Conservation (phyloP, 306 rosid genomes). For the Lablab purpureus region DNA sequence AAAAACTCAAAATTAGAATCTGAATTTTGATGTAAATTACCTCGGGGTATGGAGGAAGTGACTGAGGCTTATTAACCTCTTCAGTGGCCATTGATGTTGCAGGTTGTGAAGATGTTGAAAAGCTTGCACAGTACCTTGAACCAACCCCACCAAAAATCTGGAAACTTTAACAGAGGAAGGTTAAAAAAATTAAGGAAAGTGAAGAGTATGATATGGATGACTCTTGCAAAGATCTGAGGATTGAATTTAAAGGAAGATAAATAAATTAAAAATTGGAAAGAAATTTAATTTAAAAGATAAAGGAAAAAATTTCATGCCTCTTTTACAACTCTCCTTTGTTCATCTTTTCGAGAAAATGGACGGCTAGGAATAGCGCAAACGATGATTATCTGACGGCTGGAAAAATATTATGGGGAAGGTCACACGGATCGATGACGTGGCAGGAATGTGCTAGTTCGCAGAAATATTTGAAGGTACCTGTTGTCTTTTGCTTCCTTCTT, state of each 20-base stretch:
- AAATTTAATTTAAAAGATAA: slow-evolving; percentile 10
- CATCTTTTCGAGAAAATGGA: slow-evolving; percentile 47
- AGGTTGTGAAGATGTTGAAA: slow-evolving; percentile 42
- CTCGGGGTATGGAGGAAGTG: slow-evolving; percentile 91
- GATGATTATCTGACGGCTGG: slow-evolving; percentile 53
- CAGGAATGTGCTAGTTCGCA: slow-evolving; percentile 36
- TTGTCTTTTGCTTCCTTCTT: slow-evolving; percentile 30
- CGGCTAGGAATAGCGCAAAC: slow-evolving; percentile 55
- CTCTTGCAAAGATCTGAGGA: slow-evolving; percentile 46
- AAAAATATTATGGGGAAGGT: neutral
- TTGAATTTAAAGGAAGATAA: slow-evolving; percentile 56
- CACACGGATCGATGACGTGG: slow-evolving; percentile 77
- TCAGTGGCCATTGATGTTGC: slow-evolving; percentile 71
- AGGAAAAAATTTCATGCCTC: slow-evolving; percentile 19
- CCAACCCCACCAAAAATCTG: neutral
- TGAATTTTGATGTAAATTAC: slow-evolving; percentile 43
- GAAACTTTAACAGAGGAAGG: slow-evolving; percentile 23
- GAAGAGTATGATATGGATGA: slow-evolving; percentile 51
- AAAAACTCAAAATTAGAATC: neutral
- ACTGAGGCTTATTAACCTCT: slow-evolving; percentile 67
- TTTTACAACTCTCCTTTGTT: slow-evolving; percentile 34
- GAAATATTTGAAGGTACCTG: slow-evolving; percentile 27
- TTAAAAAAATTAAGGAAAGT: slow-evolving; percentile 18
- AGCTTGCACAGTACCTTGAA: neutral
- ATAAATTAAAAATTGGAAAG: slow-evolving; percentile 43